Evolutionary conservation across 805 yeast species (phyloP).

Genomic region (Kazachstania psychrophila): DNA sequence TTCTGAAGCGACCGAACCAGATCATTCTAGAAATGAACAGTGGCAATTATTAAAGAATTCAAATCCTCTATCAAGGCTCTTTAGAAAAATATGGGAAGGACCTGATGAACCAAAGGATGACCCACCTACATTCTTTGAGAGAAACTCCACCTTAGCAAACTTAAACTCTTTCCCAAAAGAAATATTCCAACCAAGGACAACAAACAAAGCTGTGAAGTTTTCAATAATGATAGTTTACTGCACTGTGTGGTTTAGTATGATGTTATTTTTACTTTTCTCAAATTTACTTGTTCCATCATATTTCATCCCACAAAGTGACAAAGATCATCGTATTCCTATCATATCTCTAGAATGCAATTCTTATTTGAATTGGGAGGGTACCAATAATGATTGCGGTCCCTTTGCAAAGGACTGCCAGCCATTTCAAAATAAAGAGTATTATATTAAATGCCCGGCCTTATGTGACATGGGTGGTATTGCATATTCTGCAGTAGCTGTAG

Average conservation of each 20-base stretch:
- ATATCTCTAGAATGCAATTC: conserved; percentile 33
- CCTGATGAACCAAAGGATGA: conserved; percentile 41
- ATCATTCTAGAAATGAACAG: conserved; percentile 7
- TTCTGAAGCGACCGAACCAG: no score
- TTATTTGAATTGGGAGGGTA: conserved; percentile 58
- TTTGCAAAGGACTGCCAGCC: conserved; percentile 54
- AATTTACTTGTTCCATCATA: conserved; percentile 38
- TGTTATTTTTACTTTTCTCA: conserved; percentile 35
- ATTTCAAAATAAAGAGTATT: conserved; percentile 36
- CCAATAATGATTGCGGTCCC: conserved; percentile 66
- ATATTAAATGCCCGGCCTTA: conserved; percentile 77
- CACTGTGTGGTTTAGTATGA: conserved; percentile 37
- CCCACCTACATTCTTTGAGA: conserved; percentile 33
- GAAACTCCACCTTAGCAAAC: background rate
- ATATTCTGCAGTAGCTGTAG: conserved; percentile 67
- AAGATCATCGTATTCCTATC: conserved; percentile 24
- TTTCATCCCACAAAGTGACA: conserved; percentile 15
- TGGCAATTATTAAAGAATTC: conserved; percentile 17
- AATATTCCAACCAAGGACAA: conserved; percentile 25
- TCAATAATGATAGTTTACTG: conserved; percentile 34
- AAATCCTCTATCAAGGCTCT: conserved; percentile 16
- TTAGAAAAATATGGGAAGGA: conserved; percentile 44
- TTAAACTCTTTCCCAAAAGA: conserved; percentile 33
- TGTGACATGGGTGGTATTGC: conserved; percentile 75
- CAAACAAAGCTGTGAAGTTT: conserved; percentile 24